Base-by-base conservation (phyloP, 1,284 basidiomycete genomes). In the Boletus sp. region DNA sequence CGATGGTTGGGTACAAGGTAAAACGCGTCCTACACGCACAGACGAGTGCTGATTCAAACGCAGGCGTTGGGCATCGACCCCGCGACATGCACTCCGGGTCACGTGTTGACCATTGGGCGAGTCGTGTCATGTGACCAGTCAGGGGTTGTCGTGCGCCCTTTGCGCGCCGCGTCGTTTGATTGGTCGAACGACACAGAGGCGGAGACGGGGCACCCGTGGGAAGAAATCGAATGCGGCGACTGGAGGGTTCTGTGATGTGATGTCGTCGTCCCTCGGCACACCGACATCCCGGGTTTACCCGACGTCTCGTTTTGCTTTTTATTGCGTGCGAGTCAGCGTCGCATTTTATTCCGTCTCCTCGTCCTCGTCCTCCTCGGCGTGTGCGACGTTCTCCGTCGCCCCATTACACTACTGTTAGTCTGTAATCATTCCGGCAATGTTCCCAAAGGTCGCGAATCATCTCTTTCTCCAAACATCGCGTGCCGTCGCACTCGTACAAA, bases 401-500 rank as follows among this genome's bases (percentile, higher is more conserved):
- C 33, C 48, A 50, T 28, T 28, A 52, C 23, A 13, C 7, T 52
- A 63, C 25, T 40, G 47, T 23, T 47, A 58, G 14, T 19, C 28
- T 52, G 50, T 59, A 53, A 48, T 64, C 44, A 23, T 30, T 7
- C 49, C 64, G 59, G 61, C 66, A 56, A 93, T 93, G 91, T 78
- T 93, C 70, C 90, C 91, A 56, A 91, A 91, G 76, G 87, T 90
- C 75, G 88, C 89, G 28, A 88, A 86, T 35, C 85, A 88, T 56
- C 79, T 93, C 58, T 77, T 93, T 37, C 84, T 91, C 65, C 86
- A 88, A 66, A 90, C 88, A 0, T 82, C 86, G 30, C 86, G 90
- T 69, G 90, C 88, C 21, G 90, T 87, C 55, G 84, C 87, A 4
- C 84, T 86, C 51, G 88, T 88, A 49, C 89, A 91, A 68, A 86